Conservation (phyloP, 2,329 filamentous ascomycete species). For the Alternaria burnsii region DNA sequence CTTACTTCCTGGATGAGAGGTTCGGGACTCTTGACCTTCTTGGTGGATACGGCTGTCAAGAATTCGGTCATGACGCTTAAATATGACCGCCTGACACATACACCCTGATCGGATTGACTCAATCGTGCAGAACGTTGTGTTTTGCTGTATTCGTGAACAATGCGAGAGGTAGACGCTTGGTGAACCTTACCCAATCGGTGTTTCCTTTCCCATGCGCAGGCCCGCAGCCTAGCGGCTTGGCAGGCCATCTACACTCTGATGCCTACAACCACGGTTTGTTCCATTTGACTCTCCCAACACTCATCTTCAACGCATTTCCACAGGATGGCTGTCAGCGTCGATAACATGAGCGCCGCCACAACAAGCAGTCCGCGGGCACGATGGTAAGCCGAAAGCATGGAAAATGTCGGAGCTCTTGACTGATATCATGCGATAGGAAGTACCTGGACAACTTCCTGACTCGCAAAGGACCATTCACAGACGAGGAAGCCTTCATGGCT, state of each 20-base stretch:
- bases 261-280: constrained; percentile 34
- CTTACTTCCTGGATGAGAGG: constrained; percentile 28
- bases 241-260: constrained; percentile 26
- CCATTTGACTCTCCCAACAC: constrained; percentile 17
- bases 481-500: constrained; percentile 63
- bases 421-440: constrained; percentile 65
- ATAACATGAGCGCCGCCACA: constrained; percentile 21
- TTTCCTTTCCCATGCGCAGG: constrained; percentile 27
- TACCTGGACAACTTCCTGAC: constrained; percentile 83
- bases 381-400: constrained; percentile 47
- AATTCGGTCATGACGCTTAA: constrained; percentile 56
- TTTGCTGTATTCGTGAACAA: neutral
- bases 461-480: constrained; percentile 81
- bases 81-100: neutral
- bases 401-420: constrained; percentile 14
- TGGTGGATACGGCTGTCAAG: constrained; percentile 58
- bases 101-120: neutral
- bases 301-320: constrained; percentile 13
- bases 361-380: constrained; percentile 50
- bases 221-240: constrained; percentile 37
- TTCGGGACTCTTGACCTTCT: constrained; percentile 29
- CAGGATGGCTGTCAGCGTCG: constrained; percentile 37
- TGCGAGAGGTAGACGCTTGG: constrained; percentile 1
- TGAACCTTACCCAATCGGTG: constrained; percentile 25
- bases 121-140: neutral